phyloP scores from a whole-genome alignment of 1,284 basidiomycete species.

The Ganoderma lucidum region DNA sequence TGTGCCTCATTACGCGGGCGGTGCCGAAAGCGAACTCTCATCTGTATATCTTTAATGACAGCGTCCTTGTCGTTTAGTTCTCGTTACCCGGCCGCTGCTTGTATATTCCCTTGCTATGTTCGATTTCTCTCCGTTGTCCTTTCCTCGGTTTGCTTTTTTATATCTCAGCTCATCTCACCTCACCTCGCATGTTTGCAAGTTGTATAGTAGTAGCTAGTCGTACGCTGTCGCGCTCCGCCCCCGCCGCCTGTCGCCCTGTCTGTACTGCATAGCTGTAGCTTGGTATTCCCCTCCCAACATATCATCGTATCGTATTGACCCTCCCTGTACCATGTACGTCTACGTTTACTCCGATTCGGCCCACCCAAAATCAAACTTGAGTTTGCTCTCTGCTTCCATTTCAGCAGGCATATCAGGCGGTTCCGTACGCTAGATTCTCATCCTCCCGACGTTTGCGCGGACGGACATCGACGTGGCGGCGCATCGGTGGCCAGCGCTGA shows the following conservation, averaged over 20 bases:
- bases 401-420: background rate
- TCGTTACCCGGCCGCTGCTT: background rate
- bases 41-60: background rate
- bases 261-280: slow-evolving; percentile 36
- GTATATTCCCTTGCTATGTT: background rate
- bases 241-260: slow-evolving; percentile 1
- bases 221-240: slow-evolving; percentile 23
- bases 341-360: background rate
- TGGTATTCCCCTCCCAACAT: background rate
- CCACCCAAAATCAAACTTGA: background rate
- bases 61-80: background rate
- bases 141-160: background rate
- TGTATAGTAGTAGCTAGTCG: slow-evolving; percentile 30
- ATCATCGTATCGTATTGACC: background rate
- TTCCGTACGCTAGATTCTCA: background rate
- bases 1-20: slow-evolving; percentile 1
- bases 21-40: background rate
- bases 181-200: slow-evolving; percentile 1
- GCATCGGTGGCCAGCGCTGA: background rate
- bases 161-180: slow-evolving; percentile 6
- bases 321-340: slow-evolving; percentile 5
- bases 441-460: background rate
- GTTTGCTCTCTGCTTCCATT: background rate
- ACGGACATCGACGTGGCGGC: background rate
- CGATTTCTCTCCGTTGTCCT: background rate